Percentiles rank a stretch among this genome's conserved stretches.
Evolutionary conservation across 2,329 filamentous ascomycete genomes (phyloP).

Genomic region (Chaetomium sp.): DNA sequence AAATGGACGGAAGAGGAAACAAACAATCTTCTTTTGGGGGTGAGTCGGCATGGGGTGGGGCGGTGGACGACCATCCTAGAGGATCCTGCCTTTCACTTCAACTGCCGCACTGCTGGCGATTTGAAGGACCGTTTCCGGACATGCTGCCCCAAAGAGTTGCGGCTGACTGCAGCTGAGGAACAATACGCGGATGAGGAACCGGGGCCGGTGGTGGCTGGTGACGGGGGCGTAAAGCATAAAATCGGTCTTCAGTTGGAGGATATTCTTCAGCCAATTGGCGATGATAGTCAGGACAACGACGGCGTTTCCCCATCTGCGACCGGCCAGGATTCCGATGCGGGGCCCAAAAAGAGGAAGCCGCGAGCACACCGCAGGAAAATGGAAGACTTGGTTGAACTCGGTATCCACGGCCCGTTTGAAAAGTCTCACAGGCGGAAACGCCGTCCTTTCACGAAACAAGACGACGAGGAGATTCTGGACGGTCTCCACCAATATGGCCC

Average conservation of each 20-base stretch:
- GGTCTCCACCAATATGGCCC: conserved; percentile 55
- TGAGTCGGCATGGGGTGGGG: conserved; percentile 56
- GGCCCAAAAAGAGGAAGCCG: conserved; percentile 30
- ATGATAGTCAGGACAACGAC: conserved; percentile 25
- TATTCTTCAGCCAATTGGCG: conserved; percentile 45
- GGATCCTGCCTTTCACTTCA: conserved; percentile 54
- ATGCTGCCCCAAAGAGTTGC: conserved; percentile 57
- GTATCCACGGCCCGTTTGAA: conserved; percentile 57
- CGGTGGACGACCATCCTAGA: conserved; percentile 60
- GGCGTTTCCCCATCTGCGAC: conserved; percentile 7
- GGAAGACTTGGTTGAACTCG: conserved; percentile 42
- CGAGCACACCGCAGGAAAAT: conserved; percentile 39
- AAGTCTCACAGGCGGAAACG: conserved; percentile 55
- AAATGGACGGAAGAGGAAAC: conserved; percentile 63
- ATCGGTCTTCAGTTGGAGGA: conserved; percentile 49
- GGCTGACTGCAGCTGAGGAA: conserved; percentile 34
- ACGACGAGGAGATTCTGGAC: conserved; percentile 55
- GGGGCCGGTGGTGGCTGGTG: conserved; percentile 14
- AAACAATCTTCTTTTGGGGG: conserved; percentile 54
- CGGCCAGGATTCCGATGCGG: conserved; percentile 16
- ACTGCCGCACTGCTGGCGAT: conserved; percentile 54
- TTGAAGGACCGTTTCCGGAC: conserved; percentile 61
- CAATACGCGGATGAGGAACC: conserved; percentile 18
- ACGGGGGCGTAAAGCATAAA: conserved; percentile 35
- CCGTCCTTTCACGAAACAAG: conserved; percentile 55